Base-by-base conservation (phyloP, 2,329 filamentous ascomycete species). In the Arachnomyces sp. region DNA sequence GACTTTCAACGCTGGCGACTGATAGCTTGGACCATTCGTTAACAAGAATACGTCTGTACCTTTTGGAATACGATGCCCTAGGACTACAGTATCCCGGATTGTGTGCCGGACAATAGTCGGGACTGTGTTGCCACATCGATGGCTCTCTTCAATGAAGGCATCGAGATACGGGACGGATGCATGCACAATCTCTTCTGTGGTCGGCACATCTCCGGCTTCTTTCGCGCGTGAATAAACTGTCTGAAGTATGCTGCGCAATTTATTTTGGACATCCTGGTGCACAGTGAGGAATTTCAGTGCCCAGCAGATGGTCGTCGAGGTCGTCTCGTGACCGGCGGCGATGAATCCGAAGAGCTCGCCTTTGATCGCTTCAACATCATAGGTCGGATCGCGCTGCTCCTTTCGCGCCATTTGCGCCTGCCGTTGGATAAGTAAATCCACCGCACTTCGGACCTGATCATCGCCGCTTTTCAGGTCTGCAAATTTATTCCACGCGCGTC, bases 301-400 rank as follows among this genome's bases (percentile, higher is more conserved):
- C 66, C 67, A 70, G 28, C 47, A 44, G 1, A 70, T 46, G 0
- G 64, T 64, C 6, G 61, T 66, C 8, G 61, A 56, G 1, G 64
- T 69, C 0, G 68, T 71, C 35, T 72, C 67, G 42, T 70, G 63
- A n/a, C 67, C 70, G 35, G 64, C 61, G n/a, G 63, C 43, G 2
- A 63, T 43, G 42, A 61, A 59, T 2, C 55, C 59, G 29, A 57
- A 60, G 2, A 61, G 42, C 47, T 64, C 49, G 31, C 50, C 44
- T 12, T 39, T 43, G 8, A 47, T 45, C 3, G 43, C 50, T 32
- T 38, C 48, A 48, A 18, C 49, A 46, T 7, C 51, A 42, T 25
- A 25, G 5, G 9, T 25, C 20, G 20, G 5, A 9, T 5, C 20
- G 9, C 20, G 20, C 5, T 25, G 5, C 9, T 25, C 20, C 20